Evolutionary conservation across 164 flowering plant genomes (phyloP), one percentile per base, ranked within the genome.

Genomic region (Santalum album): DNA sequence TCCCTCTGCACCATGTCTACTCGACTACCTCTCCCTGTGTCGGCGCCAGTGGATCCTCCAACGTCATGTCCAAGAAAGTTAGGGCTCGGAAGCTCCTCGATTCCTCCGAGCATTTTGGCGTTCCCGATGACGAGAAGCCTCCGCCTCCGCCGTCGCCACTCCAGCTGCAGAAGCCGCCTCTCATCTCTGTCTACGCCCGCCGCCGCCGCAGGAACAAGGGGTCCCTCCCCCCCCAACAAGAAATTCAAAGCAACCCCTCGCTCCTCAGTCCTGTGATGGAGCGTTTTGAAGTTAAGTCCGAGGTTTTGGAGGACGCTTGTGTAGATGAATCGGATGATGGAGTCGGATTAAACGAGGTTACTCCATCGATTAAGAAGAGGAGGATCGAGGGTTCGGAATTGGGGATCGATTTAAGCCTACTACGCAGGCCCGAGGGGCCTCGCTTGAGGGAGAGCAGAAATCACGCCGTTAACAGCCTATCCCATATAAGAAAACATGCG

Each of bases 41-140:
- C 49, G 64, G 50, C 59, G 65, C 80, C 51, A 64, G 69, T 19
- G 80, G 83, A 7, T 78, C 82, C 25, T 75, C 84, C 32, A 73
- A 68, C 60, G 78, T 78, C 47, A 78, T 79, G 72, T 78, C 91
- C n/a, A 83, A 79, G 71, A 86, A 84, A 70, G 77, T 81, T 17
- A 79, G 77, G 53, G 87, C 92, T 20, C 74, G 79, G 17, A 82
- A 72, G 63, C 75, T 77, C 29, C 21, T 29, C 32, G 29, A 50
- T 45, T 38, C 49, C 60, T 6, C 22, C 42, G 42, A 38, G 0
- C 17, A 11, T 9, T 38, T 38, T 16, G 16, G 16, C 17, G 16
- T 3, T 15, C 16, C 16, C 17, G 42, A 10, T 14, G 42, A 38
- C 17, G 42, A 10, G 16, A 38, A 38, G 16, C 16, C 3, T 17